Conservation (phyloP, 2,329 filamentous ascomycete species). For the Fonsecaea pugnacius region DNA sequence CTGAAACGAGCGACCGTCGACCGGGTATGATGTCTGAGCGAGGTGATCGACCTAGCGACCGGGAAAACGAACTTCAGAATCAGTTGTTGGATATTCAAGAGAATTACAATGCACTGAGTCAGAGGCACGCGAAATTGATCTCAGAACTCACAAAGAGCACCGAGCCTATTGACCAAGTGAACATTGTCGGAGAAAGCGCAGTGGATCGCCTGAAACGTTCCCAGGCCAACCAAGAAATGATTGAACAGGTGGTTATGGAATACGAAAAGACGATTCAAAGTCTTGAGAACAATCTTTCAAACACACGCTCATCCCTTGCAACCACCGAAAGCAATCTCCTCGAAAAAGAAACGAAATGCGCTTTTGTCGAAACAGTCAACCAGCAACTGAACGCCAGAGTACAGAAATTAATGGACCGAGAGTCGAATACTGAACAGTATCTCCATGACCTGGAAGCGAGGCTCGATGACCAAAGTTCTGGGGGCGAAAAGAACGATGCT, state of each 20-base stretch:
- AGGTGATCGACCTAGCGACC: conserved; percentile 77
- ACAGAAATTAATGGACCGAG: conserved; percentile 91
- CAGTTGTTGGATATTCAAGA: conserved; percentile 91
- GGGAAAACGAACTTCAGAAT: conserved; percentile 88
- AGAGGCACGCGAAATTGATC: conserved; percentile 93
- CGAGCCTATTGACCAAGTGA: conserved; percentile 59
- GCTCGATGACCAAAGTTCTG: conserved; percentile 85
- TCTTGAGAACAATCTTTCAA: conserved; percentile 87
- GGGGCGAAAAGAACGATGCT: conserved; percentile 88
- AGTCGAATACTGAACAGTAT: conserved; percentile 89
- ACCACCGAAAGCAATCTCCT: conserved; percentile 82
- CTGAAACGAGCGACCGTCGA: conserved; percentile 67
- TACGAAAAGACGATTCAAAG: conserved; percentile 98
- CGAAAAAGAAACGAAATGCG: conserved; percentile 91
- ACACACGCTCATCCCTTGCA: conserved; percentile 80
- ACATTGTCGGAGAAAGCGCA: conserved; percentile 73
- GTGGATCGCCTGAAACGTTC: conserved; percentile 90
- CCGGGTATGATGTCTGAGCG: conserved; percentile 68
- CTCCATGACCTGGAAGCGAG: conserved; percentile 88
- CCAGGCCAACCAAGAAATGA: conserved; percentile 92
- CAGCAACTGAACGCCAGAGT: conserved; percentile 84
- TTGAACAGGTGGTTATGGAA: conserved; percentile 93
- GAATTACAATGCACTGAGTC: conserved; percentile 87
- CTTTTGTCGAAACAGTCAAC: conserved; percentile 90
- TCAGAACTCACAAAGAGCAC: conserved; percentile 87